These are phyloP conservation scores for Oryza officinalis DNA, from an alignment of 176 grass and related monocot species.

Conservation along the genomic window DNA sequence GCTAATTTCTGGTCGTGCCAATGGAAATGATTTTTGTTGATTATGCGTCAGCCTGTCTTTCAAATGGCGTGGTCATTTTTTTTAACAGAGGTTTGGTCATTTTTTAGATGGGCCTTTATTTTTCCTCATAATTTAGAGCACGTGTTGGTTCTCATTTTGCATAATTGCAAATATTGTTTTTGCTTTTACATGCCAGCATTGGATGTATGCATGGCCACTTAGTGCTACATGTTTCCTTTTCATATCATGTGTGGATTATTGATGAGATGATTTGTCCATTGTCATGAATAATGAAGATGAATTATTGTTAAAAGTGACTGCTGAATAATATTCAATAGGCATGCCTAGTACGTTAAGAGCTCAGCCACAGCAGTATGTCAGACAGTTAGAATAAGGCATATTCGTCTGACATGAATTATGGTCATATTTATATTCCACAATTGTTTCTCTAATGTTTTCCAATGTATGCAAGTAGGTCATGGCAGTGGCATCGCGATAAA, in stretches of 20 bases:
- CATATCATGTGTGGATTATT: neutral
- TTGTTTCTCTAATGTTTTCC: neutral
- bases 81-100: neutral
- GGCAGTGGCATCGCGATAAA: neutral
- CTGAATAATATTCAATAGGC: neutral
- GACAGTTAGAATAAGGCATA: neutral
- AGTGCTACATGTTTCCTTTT: neutral
- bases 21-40: neutral
- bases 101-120: neutral
- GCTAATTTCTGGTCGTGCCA: neutral
- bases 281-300: neutral
- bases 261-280: neutral
- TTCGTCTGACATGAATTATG: neutral
- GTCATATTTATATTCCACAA: neutral
- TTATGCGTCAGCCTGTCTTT: conserved; percentile 10
- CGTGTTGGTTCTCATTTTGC: conserved; percentile 1
- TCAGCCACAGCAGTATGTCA: neutral
- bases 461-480: neutral
- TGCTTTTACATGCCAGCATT: neutral
- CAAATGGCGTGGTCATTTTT: neutral
- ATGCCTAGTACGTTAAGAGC: neutral
- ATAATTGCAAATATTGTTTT: neutral
- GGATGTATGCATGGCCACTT: conserved; percentile 18
- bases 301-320: conserved; percentile 13
- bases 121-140: neutral